These are phyloP conservation scores for Discostella stelligeroides DNA, from an alignment of 108 stramenopile species.

Conservation along the genomic window DNA sequence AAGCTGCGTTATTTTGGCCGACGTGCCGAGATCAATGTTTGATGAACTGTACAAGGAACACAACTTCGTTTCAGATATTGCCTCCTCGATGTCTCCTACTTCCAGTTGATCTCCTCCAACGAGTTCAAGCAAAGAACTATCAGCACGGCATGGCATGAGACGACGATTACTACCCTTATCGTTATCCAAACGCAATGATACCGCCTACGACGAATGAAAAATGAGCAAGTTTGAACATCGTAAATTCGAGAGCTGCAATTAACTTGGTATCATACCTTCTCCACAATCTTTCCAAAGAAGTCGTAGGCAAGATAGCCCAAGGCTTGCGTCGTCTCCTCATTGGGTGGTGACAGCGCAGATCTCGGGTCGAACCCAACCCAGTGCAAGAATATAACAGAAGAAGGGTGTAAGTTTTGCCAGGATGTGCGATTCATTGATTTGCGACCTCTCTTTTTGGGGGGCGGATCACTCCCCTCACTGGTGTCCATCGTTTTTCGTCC, in stretches of 20 bases:
- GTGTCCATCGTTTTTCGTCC: conserved; percentile 18
- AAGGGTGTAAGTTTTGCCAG: conserved; percentile 62
- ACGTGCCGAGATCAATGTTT: conserved; percentile 25
- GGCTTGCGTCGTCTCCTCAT: conserved; percentile 73
- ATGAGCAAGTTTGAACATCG: background rate
- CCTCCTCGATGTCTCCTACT: conserved; percentile 53
- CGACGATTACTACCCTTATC: conserved; percentile 1
- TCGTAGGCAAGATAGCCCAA: conserved; percentile 84
- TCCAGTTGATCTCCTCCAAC: conserved; percentile 57
- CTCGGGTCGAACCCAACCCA: conserved; percentile 80
- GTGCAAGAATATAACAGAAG: conserved; percentile 71
- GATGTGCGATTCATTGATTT: conserved; percentile 19
- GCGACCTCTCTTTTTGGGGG: conserved; percentile 42
- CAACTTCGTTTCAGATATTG: conserved; percentile 59
- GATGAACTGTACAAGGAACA: conserved; percentile 57
- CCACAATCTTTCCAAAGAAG: conserved; percentile 80
- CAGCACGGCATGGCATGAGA: conserved; percentile 15
- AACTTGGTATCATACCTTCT: conserved; percentile 54
- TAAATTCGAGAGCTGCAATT: background rate
- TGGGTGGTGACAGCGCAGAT: conserved; percentile 64
- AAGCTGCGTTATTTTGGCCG: conserved; percentile 58
- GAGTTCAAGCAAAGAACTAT: conserved; percentile 53
- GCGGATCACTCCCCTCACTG: conserved; percentile 52
- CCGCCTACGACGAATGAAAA: conserved; percentile 35
- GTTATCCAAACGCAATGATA: conserved; percentile 22